Evolutionary conservation across 805 yeast species (phyloP).

Genomic region (Saccharomycopsis malanga): DNA sequence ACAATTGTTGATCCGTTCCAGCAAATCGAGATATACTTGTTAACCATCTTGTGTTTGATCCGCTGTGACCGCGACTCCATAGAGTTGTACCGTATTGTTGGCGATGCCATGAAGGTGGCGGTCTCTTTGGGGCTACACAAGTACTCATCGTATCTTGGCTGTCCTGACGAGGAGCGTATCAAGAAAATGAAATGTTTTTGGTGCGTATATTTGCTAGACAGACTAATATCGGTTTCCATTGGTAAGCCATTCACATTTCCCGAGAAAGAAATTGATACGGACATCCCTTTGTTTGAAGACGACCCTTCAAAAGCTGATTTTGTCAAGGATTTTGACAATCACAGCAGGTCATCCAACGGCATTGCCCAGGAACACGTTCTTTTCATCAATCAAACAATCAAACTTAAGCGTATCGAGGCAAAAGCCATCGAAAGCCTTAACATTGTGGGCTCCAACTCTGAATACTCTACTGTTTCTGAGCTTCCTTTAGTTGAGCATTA

Average conservation of each 20-base stretch:
- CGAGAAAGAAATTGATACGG: conserved; percentile 42
- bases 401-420: conserved; percentile 52
- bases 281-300: conserved; percentile 44
- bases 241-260: conserved; percentile 50
- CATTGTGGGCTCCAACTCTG: conserved; percentile 26
- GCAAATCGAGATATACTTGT: conserved; percentile 44
- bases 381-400: conserved; percentile 52
- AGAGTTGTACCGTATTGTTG: conserved; percentile 45
- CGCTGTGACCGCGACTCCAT: conserved; percentile 56
- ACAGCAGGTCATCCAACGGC: neutral
- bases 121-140: conserved; percentile 33
- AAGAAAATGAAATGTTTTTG: conserved; percentile 51
- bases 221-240: conserved; percentile 55
- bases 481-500: conserved; percentile 44
- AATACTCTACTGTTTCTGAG: conserved; percentile 27
- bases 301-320: conserved; percentile 32
- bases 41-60: conserved; percentile 48
- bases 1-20: conserved; percentile 29
- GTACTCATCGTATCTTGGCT: conserved; percentile 30
- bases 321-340: conserved; percentile 9
- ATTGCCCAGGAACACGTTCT: conserved; percentile 24
- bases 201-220: conserved; percentile 56
- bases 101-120: conserved; percentile 45
- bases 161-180: conserved; percentile 27
- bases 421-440: conserved; percentile 48